Evolutionary conservation across 805 yeast species (phyloP).

Genomic region (Zygoascus biomembranicola): DNA sequence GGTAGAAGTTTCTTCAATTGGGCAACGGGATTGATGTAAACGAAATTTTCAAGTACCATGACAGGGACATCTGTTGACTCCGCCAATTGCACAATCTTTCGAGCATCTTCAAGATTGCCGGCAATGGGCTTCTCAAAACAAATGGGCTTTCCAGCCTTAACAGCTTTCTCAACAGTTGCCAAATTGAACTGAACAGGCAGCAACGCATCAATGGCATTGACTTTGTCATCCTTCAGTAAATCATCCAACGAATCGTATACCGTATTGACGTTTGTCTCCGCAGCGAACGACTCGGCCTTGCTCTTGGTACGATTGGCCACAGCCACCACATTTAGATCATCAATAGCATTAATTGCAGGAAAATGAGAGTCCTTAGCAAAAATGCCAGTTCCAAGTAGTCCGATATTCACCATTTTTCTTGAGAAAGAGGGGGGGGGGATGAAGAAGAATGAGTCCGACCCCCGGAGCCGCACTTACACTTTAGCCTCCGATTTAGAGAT

Average conservation of each 20-base stretch:
- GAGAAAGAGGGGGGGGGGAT: too few species aligned
- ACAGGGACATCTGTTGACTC: slow-evolving; percentile 60
- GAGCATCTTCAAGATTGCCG: slow-evolving; percentile 72
- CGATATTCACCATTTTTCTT: background rate
- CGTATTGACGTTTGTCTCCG: slow-evolving; percentile 40
- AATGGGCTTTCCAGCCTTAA: slow-evolving; percentile 69
- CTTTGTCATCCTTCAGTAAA: slow-evolving; percentile 54
- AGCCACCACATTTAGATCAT: slow-evolving; percentile 50
- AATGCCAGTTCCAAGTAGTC: slow-evolving; percentile 29
- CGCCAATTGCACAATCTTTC: slow-evolving; percentile 63
- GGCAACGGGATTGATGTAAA: slow-evolving; percentile 51
- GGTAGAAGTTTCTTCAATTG: slow-evolving; percentile 50
- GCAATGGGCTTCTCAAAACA: slow-evolving; percentile 89
- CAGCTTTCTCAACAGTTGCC: slow-evolving; percentile 58
- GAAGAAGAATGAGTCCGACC: too few species aligned
- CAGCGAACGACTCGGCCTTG: slow-evolving; percentile 77
- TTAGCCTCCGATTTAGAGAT: too few species aligned
- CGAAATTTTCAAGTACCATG: slow-evolving; percentile 80
- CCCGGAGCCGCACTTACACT: too few species aligned
- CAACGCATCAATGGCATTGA: slow-evolving; percentile 75
- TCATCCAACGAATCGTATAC: slow-evolving; percentile 46
- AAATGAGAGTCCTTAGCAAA: slow-evolving; percentile 81
- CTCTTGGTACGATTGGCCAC: slow-evolving; percentile 76
- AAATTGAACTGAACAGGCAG: slow-evolving; percentile 82
- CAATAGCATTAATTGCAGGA: slow-evolving; percentile 50